phyloP scores from a whole-genome alignment of 208 protist genomes.

The Angomonas deanei region DNA sequence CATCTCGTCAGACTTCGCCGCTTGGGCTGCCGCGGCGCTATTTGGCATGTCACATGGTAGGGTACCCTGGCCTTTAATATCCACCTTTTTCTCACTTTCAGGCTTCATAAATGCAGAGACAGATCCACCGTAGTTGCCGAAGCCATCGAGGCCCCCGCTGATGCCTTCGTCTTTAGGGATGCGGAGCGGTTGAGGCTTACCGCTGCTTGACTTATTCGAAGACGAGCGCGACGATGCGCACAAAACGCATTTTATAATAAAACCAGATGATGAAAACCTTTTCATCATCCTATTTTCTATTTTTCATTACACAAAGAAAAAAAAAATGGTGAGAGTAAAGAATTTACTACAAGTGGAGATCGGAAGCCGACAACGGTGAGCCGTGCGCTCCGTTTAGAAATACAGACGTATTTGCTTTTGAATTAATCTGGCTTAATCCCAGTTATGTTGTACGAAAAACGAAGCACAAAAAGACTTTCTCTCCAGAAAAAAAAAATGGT shows the following conservation, averaged over 20 bases:
- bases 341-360: no score
- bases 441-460: no score
- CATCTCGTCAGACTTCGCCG: conserved; percentile 54
- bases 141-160: conserved; percentile 52
- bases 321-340: neutral
- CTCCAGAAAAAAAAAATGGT: no score
- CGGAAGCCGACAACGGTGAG: no score
- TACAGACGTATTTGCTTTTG: no score
- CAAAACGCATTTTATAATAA: neutral
- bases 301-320: no score
- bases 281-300: no score
- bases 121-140: conserved; percentile 75
- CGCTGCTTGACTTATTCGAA: conserved; percentile 5
- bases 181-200: conserved; percentile 13
- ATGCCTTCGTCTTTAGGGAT: conserved; percentile 47
- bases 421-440: no score
- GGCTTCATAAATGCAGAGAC: conserved; percentile 76
- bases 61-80: conserved; percentile 5
- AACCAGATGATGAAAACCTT: conserved; percentile 3
- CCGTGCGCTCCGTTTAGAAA: no score
- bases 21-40: conserved; percentile 31
- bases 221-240: neutral
- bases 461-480: no score
- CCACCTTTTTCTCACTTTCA: conserved; percentile 24
- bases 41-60: conserved; percentile 63